phyloP scores from a whole-genome alignment of 805 yeast genomes.

The Saturnispora dispora region DNA sequence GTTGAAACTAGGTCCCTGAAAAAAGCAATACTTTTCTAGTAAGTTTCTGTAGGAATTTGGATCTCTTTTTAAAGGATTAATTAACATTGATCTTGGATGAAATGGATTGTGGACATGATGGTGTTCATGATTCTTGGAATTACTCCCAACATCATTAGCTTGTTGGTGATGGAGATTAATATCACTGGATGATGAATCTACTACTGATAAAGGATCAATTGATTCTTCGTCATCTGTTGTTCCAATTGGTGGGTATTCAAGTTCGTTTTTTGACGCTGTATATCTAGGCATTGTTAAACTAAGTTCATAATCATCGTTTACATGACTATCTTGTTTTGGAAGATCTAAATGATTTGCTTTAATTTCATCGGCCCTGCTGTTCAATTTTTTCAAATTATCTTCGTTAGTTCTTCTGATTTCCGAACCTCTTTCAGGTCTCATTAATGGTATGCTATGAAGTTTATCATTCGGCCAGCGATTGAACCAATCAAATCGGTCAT shows the following conservation, averaged over 20 bases:
- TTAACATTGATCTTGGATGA: constrained; percentile 2
- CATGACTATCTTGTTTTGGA: not conserved
- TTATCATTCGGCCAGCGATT: not conserved
- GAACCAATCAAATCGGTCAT: not conserved
- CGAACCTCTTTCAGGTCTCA: constrained; percentile 2
- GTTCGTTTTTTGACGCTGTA: not conserved
- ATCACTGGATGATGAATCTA: not conserved
- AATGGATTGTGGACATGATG: not conserved
- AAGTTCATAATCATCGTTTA: not conserved
- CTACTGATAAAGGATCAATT: not conserved
- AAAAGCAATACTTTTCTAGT: constrained; percentile 54
- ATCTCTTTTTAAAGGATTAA: constrained; percentile 15
- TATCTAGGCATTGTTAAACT: not conserved
- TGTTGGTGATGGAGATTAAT: not conserved
- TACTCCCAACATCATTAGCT: not conserved
- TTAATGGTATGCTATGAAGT: constrained; percentile 1
- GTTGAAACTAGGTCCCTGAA: constrained; percentile 31
- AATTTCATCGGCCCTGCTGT: not conserved
- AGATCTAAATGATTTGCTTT: not conserved
- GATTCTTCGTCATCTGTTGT: not conserved
- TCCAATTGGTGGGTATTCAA: not conserved
- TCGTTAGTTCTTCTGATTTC: constrained; percentile 5
- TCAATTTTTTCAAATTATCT: not conserved
- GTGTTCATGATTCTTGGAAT: not conserved
- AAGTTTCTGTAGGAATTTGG: constrained; percentile 49